Evolutionary conservation across 1,139 yeast species (phyloP).

Genomic region (Kodamaea sp.): DNA sequence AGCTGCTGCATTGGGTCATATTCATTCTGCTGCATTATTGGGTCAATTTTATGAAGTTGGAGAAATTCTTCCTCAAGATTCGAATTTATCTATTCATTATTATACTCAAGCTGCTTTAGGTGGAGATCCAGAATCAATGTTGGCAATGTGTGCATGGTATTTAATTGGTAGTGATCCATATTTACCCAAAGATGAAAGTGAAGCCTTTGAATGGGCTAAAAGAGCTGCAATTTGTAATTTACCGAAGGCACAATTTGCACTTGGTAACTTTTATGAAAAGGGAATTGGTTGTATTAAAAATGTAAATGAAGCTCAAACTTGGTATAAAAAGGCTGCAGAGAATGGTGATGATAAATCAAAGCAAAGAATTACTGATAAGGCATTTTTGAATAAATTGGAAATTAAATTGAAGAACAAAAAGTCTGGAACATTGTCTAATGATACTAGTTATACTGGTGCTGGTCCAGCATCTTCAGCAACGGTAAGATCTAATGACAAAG

Average conservation of each 20-base stretch:
- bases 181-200: slow-evolving; percentile 72
- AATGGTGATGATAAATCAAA: slow-evolving; percentile 69
- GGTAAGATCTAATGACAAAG: slow-evolving; percentile 37
- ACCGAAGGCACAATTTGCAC: slow-evolving; percentile 82
- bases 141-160: slow-evolving; percentile 96
- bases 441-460: not conserved
- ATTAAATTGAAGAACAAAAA: slow-evolving; percentile 28
- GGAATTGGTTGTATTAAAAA: slow-evolving; percentile 82
- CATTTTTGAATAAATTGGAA: slow-evolving; percentile 27
- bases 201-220: slow-evolving; percentile 93
- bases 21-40: slow-evolving; percentile 72
- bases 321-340: slow-evolving; percentile 76
- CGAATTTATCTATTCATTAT: slow-evolving; percentile 84
- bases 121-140: slow-evolving; percentile 87
- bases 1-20: slow-evolving; percentile 86
- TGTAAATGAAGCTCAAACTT: slow-evolving; percentile 54
- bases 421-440: slow-evolving; percentile 1
- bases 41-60: slow-evolving; percentile 89
- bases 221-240: slow-evolving; percentile 74
- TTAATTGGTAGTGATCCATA: slow-evolving; percentile 85
- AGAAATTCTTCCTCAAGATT: slow-evolving; percentile 72
- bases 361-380: slow-evolving; percentile 33
- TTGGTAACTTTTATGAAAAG: slow-evolving; percentile 79
- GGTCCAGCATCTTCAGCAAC: slow-evolving; percentile 8
- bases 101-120: slow-evolving; percentile 87